Conservation (phyloP, 2,329 filamentous ascomycete genomes). For the Epichloe baconii region DNA sequence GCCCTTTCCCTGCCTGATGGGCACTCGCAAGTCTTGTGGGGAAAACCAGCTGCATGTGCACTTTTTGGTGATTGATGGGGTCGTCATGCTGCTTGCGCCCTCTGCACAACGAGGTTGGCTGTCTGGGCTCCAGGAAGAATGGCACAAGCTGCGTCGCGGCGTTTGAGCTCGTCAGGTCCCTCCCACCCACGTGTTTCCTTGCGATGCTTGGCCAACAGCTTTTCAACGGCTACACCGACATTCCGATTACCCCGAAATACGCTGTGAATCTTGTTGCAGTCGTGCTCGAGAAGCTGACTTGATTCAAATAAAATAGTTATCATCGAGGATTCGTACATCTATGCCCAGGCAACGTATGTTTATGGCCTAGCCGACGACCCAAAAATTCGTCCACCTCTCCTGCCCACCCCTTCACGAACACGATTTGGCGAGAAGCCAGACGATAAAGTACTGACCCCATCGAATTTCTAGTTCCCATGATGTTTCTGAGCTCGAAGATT, state of each 20-base stretch:
- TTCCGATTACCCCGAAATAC: slow-evolving; percentile 2
- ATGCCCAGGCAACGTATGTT: slow-evolving; percentile 24
- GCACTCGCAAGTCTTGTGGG: neutral
- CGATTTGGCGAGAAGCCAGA: neutral
- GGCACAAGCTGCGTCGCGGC: neutral
- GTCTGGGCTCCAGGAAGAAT: neutral
- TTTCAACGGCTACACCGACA: neutral
- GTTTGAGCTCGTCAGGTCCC: neutral
- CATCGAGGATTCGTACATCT: slow-evolving; percentile 26
- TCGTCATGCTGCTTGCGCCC: neutral
- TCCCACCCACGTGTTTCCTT: neutral
- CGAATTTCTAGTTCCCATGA: slow-evolving; percentile 36
- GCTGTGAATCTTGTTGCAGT: neutral
- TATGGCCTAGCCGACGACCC: slow-evolving; percentile 5
- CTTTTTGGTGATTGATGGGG: neutral
- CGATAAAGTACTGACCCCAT: neutral
- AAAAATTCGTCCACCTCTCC: neutral
- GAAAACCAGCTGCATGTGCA: neutral
- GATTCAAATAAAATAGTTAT: slow-evolving; percentile 16
- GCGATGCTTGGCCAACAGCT: neutral
- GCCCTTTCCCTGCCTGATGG: slow-evolving; percentile 4
- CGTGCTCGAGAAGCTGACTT: slow-evolving; percentile 2
- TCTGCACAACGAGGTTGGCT: neutral
- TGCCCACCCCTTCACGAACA: neutral
- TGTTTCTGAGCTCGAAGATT: slow-evolving; percentile 59